These are phyloP conservation scores for Alloteropsis angusta DNA, from an alignment of 202 grass and related monocot species.

Conservation along the genomic window DNA sequence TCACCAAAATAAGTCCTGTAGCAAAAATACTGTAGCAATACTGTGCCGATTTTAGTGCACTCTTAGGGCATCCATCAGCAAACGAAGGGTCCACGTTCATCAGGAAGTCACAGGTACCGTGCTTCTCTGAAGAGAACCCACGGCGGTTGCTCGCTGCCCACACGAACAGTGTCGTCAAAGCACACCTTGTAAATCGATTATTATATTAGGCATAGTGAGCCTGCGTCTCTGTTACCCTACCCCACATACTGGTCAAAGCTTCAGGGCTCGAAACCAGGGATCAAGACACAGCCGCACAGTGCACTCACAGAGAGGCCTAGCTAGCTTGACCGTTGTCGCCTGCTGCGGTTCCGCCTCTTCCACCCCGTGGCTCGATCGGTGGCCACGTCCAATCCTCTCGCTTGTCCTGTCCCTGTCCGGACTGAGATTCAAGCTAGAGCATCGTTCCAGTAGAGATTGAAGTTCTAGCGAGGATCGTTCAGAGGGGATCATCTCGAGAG, in stretches of 20 bases:
- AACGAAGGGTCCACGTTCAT: no score
- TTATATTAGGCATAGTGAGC: not conserved
- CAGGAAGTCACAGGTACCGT: no score
- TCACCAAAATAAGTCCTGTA: no score
- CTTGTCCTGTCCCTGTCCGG: not conserved
- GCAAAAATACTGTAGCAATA: no score
- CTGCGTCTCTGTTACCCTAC: not conserved
- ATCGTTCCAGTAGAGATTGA: not conserved
- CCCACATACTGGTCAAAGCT: not conserved
- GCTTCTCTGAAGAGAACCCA: no score
- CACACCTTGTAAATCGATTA: conserved; percentile 12
- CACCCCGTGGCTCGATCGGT: not conserved
- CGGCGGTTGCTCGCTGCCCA: not conserved
- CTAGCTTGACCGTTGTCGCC: conserved; percentile 15
- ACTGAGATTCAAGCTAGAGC: not conserved
- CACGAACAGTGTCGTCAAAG: conserved; percentile 20
- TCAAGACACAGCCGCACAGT: not conserved
- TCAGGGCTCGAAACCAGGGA: conserved; percentile 5
- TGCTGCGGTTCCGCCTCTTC: not conserved
- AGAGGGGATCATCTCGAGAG: not conserved
- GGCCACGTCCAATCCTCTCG: not conserved
- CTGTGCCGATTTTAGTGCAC: no score
- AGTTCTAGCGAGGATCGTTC: not conserved
- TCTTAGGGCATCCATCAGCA: no score
- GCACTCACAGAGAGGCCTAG: not conserved